Conservation (phyloP, 1,284 basidiomycete genomes). For the Porodaedalea pini region DNA sequence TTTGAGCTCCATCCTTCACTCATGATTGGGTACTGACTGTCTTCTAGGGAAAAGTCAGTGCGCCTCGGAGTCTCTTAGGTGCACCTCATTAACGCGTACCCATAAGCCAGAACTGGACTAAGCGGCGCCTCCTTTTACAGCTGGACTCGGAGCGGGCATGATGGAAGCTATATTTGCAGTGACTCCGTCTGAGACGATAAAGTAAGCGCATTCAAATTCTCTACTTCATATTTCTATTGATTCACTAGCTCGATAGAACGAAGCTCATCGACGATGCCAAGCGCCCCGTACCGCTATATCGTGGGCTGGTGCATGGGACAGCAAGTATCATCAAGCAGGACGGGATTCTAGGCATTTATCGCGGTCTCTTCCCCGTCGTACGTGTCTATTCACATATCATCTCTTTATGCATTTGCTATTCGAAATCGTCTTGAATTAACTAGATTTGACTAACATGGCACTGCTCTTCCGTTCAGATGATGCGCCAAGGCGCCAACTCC, state of each 20-base stretch:
- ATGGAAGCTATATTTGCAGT: slow-evolving; percentile 93
- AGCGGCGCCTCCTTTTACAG: slow-evolving; percentile 36
- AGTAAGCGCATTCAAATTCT: slow-evolving; percentile 49
- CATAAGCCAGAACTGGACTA: slow-evolving; percentile 14
- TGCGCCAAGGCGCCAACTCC: slow-evolving; percentile 96
- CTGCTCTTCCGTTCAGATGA: too few relatives aligned
- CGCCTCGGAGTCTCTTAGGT: slow-evolving; percentile 82
- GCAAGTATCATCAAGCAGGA: slow-evolving; percentile 80
- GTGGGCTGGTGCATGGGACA: slow-evolving; percentile 88
- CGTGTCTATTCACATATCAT: slow-evolving; percentile 30
- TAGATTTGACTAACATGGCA: too few relatives aligned
- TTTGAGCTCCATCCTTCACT: too few relatives aligned
- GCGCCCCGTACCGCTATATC: slow-evolving; percentile 78
- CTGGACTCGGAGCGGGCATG: slow-evolving; percentile 94
- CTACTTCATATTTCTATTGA: neutral
- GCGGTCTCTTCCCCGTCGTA: slow-evolving; percentile 92
- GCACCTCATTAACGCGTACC: slow-evolving; percentile 25
- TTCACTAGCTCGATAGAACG: slow-evolving; percentile 65
- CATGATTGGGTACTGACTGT: neutral
- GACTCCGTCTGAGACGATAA: slow-evolving; percentile 97
- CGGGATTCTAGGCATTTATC: slow-evolving; percentile 80
- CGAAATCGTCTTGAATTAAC: slow-evolving; percentile 1
- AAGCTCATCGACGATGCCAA: slow-evolving; percentile 96
- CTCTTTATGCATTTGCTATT: neutral
- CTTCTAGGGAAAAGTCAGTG: slow-evolving; percentile 81